phyloP scores from a whole-genome alignment of 164 flowering plant genomes.

The Taxillus chinensis region DNA sequence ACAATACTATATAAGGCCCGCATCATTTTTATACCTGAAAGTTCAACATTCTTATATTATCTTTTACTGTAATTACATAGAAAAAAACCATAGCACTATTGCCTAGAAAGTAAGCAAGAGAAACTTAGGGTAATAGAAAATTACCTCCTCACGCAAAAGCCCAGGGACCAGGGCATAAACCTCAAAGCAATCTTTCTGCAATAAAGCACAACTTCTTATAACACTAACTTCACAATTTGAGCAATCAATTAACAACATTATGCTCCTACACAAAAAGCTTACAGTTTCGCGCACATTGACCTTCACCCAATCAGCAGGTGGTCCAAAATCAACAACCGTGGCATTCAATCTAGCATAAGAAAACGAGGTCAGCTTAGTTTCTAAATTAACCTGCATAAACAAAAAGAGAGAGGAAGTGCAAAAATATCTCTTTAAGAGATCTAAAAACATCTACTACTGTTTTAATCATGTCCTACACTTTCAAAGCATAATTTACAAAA shows the following conservation, averaged over 20 bases:
- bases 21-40: background rate
- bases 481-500: background rate
- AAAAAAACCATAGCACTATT: too few species aligned
- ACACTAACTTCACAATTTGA: background rate
- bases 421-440: background rate
- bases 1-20: too few species aligned
- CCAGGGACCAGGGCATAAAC: conserved; percentile 7
- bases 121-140: background rate
- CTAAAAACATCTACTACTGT: background rate
- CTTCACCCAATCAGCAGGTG: conserved; percentile 8
- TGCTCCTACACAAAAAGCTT: background rate
- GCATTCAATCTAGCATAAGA: background rate
- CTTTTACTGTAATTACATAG: too few species aligned
- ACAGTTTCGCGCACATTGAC: conserved; percentile 7
- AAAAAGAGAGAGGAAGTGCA: background rate
- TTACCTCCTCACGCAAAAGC: conserved; percentile 5
- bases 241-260: background rate
- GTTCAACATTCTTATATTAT: background rate
- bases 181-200: conserved; percentile 7
- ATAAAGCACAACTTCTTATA: background rate
- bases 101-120: too few species aligned
- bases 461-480: background rate
- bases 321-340: conserved; percentile 3
- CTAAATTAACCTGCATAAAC: too few species aligned
- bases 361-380: background rate